Evolutionary conservation across 106 monocot species (phyloP).

Genomic region (Allium cepa): DNA sequence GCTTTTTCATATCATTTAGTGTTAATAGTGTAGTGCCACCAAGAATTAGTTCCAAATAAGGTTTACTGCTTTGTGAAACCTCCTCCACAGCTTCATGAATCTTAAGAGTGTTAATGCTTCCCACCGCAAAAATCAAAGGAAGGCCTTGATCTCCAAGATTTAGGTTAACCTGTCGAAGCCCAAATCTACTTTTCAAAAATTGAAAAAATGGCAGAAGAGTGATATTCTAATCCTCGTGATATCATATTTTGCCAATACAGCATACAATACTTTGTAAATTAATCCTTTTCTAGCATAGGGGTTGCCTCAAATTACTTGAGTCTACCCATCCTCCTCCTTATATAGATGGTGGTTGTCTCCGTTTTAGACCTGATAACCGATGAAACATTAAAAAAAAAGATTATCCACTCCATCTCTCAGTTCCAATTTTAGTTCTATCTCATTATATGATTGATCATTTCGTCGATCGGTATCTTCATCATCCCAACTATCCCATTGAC

Average conservation of each 20-base stretch:
- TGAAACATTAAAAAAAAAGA: constrained; percentile 68
- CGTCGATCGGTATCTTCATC: constrained; percentile 54
- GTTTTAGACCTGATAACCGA: constrained; percentile 67
- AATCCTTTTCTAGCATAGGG: constrained; percentile 52
- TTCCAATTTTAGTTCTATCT: constrained; percentile 88
- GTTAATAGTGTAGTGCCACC: constrained; percentile 82
- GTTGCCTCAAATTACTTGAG: constrained; percentile 38
- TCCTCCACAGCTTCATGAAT: constrained; percentile 61
- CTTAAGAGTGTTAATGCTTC: constrained; percentile 78
- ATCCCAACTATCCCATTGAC: constrained; percentile 90
- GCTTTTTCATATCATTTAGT: constrained; percentile 55
- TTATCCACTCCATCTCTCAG: constrained; percentile 81
- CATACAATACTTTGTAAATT: constrained; percentile 56
- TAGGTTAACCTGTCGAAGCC: constrained; percentile 96
- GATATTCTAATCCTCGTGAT: constrained; percentile 83
- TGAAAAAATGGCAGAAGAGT: constrained; percentile 40
- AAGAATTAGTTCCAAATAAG: constrained; percentile 69
- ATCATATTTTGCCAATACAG: constrained; percentile 57
- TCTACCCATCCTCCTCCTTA: constrained; percentile 30
- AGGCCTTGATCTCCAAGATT: constrained; percentile 66
- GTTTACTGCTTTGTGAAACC: constrained; percentile 62
- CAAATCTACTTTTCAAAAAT: constrained; percentile 91
- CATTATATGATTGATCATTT: constrained; percentile 59
- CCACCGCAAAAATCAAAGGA: constrained; percentile 80
- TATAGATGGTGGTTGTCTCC: constrained; percentile 34